Percentiles rank a stretch among this genome's conserved stretches.
phyloP scores from a whole-genome alignment of 257 asterid genomes.

The Nicotiana noctiflora region DNA sequence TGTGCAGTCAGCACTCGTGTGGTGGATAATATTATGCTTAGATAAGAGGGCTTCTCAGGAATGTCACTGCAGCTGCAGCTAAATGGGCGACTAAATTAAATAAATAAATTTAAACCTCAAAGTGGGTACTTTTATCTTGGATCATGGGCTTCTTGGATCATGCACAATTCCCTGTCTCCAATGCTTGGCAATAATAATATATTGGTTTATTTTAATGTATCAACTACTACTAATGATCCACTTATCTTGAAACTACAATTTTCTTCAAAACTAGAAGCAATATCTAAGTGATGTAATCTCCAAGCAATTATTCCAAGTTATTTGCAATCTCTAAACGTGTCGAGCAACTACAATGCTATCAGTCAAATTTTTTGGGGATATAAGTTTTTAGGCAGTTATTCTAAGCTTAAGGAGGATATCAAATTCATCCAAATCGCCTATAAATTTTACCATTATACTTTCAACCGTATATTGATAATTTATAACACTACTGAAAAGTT shows the following conservation, averaged over 20 bases:
- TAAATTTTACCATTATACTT: no score
- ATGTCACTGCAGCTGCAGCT: conserved; percentile 5
- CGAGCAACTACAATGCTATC: no score
- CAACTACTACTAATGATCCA: not conserved
- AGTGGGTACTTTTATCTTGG: conserved; percentile 39
- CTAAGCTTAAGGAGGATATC: no score
- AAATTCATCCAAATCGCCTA: no score
- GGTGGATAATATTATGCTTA: not conserved
- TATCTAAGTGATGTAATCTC: not conserved
- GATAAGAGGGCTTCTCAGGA: conserved; percentile 13
- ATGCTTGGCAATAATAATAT: not conserved
- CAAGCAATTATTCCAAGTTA: not conserved
- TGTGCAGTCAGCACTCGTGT: not conserved
- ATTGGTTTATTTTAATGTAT: not conserved
- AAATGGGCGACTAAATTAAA: not conserved
- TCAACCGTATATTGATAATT: no score
- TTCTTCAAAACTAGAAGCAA: not conserved
- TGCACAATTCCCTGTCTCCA: conserved; percentile 28
- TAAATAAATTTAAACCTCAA: not conserved
- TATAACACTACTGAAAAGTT: no score
- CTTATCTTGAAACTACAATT: not conserved
- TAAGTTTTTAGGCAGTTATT: no score
- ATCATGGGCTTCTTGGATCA: conserved; percentile 87
- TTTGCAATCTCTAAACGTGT: not conserved
- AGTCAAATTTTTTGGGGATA: no score